Percentiles rank a stretch among this genome's conserved stretches.
These are phyloP conservation scores for Cenchrus americanus DNA, from an alignment of 176 grass and related monocot genomes.

Conservation along the genomic window DNA sequence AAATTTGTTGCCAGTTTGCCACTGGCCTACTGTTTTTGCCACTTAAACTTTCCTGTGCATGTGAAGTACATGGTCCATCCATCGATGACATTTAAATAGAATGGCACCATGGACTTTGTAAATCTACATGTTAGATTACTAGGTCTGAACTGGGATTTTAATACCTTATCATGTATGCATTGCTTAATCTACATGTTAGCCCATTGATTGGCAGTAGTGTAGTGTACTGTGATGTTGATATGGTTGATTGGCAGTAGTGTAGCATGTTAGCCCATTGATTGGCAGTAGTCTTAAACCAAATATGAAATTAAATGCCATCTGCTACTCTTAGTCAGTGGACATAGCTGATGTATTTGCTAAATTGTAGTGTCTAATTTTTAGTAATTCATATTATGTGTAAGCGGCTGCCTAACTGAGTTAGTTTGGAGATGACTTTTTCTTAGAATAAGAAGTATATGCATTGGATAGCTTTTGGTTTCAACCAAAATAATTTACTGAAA, in stretches of 20 bases:
- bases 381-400: neutral
- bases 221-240: slow-evolving; percentile 2
- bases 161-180: slow-evolving; percentile 9
- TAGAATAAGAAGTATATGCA: neutral
- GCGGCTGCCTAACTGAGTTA: neutral
- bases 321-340: neutral
- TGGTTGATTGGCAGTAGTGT: no score
- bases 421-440: neutral
- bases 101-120: no score
- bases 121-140: slow-evolving; percentile 16
- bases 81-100: no score
- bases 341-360: slow-evolving; percentile 3
- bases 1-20: no score
- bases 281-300: neutral
- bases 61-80: no score
- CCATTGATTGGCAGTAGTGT: slow-evolving; percentile 14
- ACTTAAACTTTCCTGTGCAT: no score
- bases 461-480: neutral
- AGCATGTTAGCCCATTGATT: no score
- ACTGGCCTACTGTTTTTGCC: no score
- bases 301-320: slow-evolving; percentile 10
- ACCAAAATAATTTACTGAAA: no score
- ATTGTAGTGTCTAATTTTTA: neutral
- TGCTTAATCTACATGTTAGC: neutral
- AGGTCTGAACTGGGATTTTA: slow-evolving; percentile 41